Evolutionary conservation across 192 early-diverging fungal genomes (phyloP).

Genomic region (Pilobolus umbonatus): DNA sequence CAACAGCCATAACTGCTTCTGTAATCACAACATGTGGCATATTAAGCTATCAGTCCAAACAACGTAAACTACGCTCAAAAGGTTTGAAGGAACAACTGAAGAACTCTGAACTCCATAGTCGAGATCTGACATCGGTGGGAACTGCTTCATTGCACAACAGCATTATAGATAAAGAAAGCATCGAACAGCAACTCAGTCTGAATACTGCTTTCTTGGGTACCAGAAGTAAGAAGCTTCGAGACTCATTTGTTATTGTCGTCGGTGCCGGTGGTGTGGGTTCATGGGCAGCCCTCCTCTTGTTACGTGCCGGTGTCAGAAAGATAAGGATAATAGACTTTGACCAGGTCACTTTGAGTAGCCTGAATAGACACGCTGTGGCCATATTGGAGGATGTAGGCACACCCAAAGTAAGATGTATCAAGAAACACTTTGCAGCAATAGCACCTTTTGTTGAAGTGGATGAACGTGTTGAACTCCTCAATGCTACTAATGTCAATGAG

Average conservation of each 20-base stretch:
- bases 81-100: constrained; percentile 53
- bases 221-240: constrained; percentile 63
- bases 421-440: constrained; percentile 67
- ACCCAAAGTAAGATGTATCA: constrained; percentile 76
- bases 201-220: constrained; percentile 90
- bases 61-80: constrained; percentile 41
- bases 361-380: constrained; percentile 94
- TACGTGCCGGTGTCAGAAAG: constrained; percentile 80
- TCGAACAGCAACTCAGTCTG: constrained; percentile 79
- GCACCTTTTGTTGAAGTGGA: constrained; percentile 80
- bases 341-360: constrained; percentile 88
- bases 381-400: constrained; percentile 86
- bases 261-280: constrained; percentile 94
- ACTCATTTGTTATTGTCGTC: constrained; percentile 89
- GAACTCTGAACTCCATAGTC: constrained; percentile 19
- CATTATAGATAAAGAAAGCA: constrained; percentile 15
- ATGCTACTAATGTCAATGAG: constrained; percentile 57
- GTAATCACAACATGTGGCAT: constrained; percentile 57
- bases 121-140: neutral
- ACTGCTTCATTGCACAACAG: neutral
- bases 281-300: constrained; percentile 86
- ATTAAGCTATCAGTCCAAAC: constrained; percentile 45
- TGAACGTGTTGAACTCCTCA: constrained; percentile 71
- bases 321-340: constrained; percentile 96
- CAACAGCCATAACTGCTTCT: constrained; percentile 61